Evolutionary conservation across 208 protist genomes (phyloP), one percentile per base, ranked within the genome.

Genomic region (Crithidia mellificae): DNA sequence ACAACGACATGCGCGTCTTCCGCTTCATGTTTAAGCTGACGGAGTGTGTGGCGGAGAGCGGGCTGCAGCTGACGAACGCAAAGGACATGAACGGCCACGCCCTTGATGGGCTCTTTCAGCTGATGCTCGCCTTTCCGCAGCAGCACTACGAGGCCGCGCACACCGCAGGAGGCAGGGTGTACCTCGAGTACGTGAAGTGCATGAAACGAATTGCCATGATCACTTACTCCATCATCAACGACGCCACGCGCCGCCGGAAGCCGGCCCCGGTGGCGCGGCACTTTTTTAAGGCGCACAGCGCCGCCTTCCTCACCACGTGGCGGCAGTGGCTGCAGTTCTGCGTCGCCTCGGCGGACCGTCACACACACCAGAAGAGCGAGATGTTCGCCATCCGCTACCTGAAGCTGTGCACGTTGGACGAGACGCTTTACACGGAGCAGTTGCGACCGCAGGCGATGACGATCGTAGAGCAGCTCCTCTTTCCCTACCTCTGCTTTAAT

Each of bases 171-270:
- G 80, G 81, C 1, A 87, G 78, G 54, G 76, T 69, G 14, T 86
- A 93, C 70, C 63, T 67, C 52, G 68, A 78, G 56, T 96, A 91
- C 65, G 79, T 93, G 19, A 79, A 81, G 57, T 93, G 84, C 65
- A 70, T 91, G 44, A 96, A 94, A 63, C 86, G 88, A 30, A 92
- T 94, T 63, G 86, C 87, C 6, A 84, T 88, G 58, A 87, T 92
- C 47, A 56, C 87, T 22, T 91, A 80, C 72, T 85, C 80, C 36
- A 47, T 89, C 29, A 50, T 93, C n/a, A 91, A 88, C 63, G 80
- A 91, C 69, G 90, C 84, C 8, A 92, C 87, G 22, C 74, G 77
- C 11, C 82, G 82, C 36, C 92, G 91, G 63, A 88, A 83, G 44
- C 78, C 91, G 2, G 69, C 80, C n/a, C 85, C 88, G 11, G 47